phyloP scores from a whole-genome alignment of 345 rosid genomes.

The Toxicodendron radicans region DNA sequence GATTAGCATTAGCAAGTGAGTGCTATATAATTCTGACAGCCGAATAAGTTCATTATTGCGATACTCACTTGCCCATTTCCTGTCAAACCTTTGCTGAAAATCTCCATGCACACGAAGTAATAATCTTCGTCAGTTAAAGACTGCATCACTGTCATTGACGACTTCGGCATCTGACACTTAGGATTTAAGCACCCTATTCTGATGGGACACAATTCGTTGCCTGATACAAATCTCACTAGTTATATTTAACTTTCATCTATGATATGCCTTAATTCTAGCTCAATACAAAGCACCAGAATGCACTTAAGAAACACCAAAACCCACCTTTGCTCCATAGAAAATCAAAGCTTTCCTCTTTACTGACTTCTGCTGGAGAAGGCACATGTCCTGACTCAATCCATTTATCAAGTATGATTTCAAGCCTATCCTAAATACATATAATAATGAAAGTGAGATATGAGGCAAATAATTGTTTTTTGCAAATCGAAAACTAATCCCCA shows the following conservation, averaged over 20 bases:
- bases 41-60: not conserved
- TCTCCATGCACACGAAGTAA: conserved; percentile 56
- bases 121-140: conserved; percentile 40
- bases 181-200: conserved; percentile 55
- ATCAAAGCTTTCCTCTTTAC: conserved; percentile 65
- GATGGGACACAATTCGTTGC: conserved; percentile 50
- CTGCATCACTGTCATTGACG: conserved; percentile 50
- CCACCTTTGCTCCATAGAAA: conserved; percentile 59
- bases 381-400: conserved; percentile 62
- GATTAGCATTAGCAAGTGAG: not conserved
- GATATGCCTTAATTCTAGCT: conserved; percentile 1
- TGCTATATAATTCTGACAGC: not conserved
- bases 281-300: not conserved
- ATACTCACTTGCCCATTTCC: conserved; percentile 35
- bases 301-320: not conserved
- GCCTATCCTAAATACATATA: conserved; percentile 60
- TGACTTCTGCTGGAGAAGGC: conserved; percentile 76
- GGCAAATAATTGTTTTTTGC: not conserved
- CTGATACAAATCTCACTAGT: conserved; percentile 29
- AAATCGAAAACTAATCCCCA: not conserved
- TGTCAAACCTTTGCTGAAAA: conserved; percentile 23
- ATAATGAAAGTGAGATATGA: conserved; percentile 5
- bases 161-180: conserved; percentile 36
- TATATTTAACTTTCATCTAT: conserved; percentile 5
- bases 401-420: conserved; percentile 67